A percentile compares a stretch with the other conserved stretches of the same genome.
phyloP scores from a whole-genome alignment of 257 asterid genomes.

The Capsicum rhomboideum region DNA sequence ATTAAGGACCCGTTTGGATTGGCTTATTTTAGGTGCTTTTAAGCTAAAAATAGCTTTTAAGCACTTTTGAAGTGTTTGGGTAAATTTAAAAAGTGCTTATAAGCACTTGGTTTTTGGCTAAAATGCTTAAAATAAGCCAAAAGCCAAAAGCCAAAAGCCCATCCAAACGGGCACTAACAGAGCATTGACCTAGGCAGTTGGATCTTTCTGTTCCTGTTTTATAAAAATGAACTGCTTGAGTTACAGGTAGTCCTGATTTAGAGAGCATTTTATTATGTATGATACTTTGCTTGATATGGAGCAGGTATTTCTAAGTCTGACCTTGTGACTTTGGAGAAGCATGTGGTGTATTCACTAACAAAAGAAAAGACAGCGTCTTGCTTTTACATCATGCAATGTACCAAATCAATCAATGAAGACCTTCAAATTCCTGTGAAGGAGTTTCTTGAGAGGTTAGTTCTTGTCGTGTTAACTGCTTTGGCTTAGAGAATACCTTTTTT shows the following conservation, averaged over 20 bases:
- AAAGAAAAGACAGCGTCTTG: constrained; percentile 45
- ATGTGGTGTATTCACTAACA: constrained; percentile 44
- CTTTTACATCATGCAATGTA: constrained; percentile 48
- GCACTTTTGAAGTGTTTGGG: no score
- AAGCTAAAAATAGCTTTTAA: no score
- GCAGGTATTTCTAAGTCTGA: constrained; percentile 42
- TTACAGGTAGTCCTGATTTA: background rate
- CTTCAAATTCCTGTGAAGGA: constrained; percentile 30
- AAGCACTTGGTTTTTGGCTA: no score
- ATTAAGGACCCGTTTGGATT: no score
- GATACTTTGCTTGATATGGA: constrained; percentile 15
- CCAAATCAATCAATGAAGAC: constrained; percentile 14
- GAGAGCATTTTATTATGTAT: background rate
- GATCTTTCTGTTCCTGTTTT: background rate
- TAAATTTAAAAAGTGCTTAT: no score
- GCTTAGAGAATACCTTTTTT: background rate
- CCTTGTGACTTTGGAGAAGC: constrained; percentile 50
- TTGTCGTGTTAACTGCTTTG: background rate
- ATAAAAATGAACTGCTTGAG: background rate
- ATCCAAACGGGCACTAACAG: no score
- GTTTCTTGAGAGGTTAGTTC: constrained; percentile 47
- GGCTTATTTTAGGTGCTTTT: no score
- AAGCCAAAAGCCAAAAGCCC: no score
- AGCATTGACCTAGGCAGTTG: background rate
- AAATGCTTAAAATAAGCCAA: no score